Base-by-base conservation (phyloP, 495 filamentous ascomycete genomes). In the Durotheca rogersii region DNA sequence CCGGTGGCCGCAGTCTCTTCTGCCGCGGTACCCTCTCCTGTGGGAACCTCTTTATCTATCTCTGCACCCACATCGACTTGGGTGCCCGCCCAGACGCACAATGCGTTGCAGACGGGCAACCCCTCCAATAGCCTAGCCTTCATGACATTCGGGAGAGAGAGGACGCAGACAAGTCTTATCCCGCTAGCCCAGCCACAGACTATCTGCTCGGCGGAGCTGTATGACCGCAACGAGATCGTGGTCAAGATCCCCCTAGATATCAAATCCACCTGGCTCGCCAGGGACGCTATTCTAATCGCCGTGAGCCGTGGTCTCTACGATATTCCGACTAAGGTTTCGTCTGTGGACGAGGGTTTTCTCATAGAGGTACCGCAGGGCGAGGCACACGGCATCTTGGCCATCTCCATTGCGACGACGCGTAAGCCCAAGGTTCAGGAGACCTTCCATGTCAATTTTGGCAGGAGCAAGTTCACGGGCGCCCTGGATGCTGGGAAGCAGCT, bases 391-490 rank as follows among this genome's bases (percentile, higher is more conserved):
- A 52, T 67, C 18, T 35, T 78, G 15, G 70, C 68, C 35, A 64
- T 78, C 14, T 65, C 69, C 0, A 71, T 78, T 29, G 65, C 68
- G 34, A 75, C 71, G 2, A 71, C 60, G 14, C 64, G 65, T 39
- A 68, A 60, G 29, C 73, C 74, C 14, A 72, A 65, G 53, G 65
- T 75, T 39, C 72, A 75, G 45, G 70, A 76, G 59, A 72, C 72
- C 0, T 73, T 72, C 39, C 61, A 64, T 17, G 53, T 76, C 5
- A 61, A 75, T 45, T 72, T 77, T 41, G 73, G 72, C 21, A 70
- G 52, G 47, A 57, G 66, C 17, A 51, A 54, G 10, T 54, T 72
- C 4, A 64, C 47, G 19, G 61, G 72, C 38, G 61, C 55, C 6
- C 18, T 74, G 3, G 68, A 67, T 51, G 71, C 67, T 1, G 60